Evolutionary conservation across 1,284 basidiomycete species (phyloP).

Genomic region (Malassezia brasiliensis): DNA sequence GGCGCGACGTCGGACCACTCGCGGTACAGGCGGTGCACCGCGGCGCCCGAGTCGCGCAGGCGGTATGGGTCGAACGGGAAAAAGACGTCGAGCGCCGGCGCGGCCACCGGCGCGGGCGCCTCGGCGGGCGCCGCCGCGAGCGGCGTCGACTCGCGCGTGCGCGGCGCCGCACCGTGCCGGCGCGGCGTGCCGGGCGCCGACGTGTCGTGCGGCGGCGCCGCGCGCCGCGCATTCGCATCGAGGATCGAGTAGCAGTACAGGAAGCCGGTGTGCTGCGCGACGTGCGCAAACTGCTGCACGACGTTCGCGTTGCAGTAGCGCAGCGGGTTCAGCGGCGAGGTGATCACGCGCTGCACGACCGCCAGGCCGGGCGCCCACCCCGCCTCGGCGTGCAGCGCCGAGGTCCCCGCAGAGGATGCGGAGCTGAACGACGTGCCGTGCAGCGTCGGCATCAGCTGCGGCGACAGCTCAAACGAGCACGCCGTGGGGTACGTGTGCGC

Average conservation of each 20-base stretch:
- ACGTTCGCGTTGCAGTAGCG: slow-evolving; percentile 66
- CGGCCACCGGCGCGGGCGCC: slow-evolving; percentile 18
- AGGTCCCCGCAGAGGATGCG: slow-evolving; percentile 3
- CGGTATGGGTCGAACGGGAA: slow-evolving; percentile 98
- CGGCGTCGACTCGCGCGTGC: slow-evolving; percentile 16
- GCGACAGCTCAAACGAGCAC: slow-evolving; percentile 14
- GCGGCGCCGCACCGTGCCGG: not conserved
- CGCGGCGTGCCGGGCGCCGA: not conserved
- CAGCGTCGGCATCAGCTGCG: slow-evolving; percentile 12
- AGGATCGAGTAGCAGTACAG: slow-evolving; percentile 91
- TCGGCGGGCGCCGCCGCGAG: not conserved
- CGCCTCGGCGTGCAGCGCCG: slow-evolving; percentile 9
- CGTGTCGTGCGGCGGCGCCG: not conserved
- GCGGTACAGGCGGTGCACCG: slow-evolving; percentile 53
- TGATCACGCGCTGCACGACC: slow-evolving; percentile 70
- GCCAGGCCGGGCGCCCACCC: slow-evolving; percentile 73
- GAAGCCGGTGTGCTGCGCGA: slow-evolving; percentile 82
- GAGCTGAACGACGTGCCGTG: slow-evolving; percentile 8
- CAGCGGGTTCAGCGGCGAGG: slow-evolving; percentile 76
- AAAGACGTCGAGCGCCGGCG: slow-evolving; percentile 64
- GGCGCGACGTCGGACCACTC: slow-evolving; percentile 54
- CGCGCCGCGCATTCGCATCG: slow-evolving; percentile 58
- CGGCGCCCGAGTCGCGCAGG: slow-evolving; percentile 56
- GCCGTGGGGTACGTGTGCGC: slow-evolving; percentile 14
- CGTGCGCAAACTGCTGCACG: slow-evolving; percentile 84